These are phyloP conservation scores for Mycena haematopus DNA, from an alignment of 768 basidiomycete species.

Conservation along the genomic window DNA sequence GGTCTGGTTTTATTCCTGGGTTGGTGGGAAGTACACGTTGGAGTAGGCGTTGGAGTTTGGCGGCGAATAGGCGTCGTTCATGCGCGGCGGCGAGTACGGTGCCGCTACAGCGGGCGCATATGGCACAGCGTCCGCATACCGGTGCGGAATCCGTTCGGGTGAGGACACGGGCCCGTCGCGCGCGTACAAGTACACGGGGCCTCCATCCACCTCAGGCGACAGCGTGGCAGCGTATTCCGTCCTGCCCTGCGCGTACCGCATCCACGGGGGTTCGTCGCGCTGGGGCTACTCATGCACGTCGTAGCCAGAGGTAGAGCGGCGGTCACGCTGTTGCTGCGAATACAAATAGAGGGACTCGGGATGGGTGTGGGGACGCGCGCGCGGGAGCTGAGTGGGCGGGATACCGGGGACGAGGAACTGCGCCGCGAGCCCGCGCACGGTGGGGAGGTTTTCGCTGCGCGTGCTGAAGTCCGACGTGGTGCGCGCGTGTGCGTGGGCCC, in stretches of 20 bases:
- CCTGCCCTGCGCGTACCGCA: constrained; percentile 18
- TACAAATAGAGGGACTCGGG: no score
- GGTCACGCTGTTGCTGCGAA: not conserved
- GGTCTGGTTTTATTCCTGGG: no score
- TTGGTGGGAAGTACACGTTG: no score
- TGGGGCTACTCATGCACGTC: no score
- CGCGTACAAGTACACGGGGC: constrained; percentile 23
- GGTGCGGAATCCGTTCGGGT: constrained; percentile 13
- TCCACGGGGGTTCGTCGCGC: no score
- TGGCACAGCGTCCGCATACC: constrained; percentile 17
- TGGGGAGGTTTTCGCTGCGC: no score
- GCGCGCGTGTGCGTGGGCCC: constrained; percentile 30
- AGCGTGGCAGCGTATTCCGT: constrained; percentile 8
- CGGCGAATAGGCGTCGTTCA: no score
- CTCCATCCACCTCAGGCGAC: not conserved
- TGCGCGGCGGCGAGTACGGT: no score
- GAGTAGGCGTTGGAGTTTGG: no score
- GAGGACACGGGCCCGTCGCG: constrained; percentile 23
- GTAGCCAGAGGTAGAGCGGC: no score
- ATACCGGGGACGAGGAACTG: constrained; percentile 53
- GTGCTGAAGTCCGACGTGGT: no score
- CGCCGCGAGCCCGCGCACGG: constrained; percentile 51
- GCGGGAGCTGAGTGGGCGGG: not conserved
- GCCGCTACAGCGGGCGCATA: not conserved
- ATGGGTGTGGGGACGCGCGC: constrained; percentile 4